Evolutionary conservation across 1,284 basidiomycete genomes (phyloP).

Genomic region (Tausonia pullulans): DNA sequence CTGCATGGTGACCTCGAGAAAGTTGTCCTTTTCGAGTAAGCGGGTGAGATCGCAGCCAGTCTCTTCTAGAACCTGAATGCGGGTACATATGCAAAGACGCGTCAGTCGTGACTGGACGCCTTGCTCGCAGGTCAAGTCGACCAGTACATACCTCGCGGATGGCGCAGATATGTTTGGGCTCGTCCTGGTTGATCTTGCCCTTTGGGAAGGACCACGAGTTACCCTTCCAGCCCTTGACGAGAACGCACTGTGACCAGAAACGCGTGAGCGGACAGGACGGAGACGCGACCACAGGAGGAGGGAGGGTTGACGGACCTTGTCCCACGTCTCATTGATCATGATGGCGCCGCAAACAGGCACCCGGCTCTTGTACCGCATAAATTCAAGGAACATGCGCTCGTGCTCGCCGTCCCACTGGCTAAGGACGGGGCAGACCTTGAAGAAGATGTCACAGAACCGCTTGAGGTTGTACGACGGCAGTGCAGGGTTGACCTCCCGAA

Average conservation of each 20-base stretch:
- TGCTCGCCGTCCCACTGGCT: slow-evolving; percentile 68
- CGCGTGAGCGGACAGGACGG: background rate
- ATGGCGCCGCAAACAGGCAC: slow-evolving; percentile 99
- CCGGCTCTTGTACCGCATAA: slow-evolving; percentile 91
- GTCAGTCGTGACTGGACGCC: background rate
- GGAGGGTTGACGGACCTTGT: slow-evolving; percentile 53
- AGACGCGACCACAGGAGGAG: background rate
- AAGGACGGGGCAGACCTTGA: slow-evolving; percentile 67
- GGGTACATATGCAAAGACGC: background rate
- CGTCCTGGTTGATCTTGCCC: slow-evolving; percentile 95
- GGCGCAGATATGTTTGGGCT: slow-evolving; percentile 71
- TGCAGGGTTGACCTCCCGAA: slow-evolving; percentile 76
- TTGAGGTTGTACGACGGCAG: slow-evolving; percentile 81
- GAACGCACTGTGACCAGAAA: slow-evolving; percentile 51
- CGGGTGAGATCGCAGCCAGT: slow-evolving; percentile 77
- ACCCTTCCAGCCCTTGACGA: slow-evolving; percentile 96
- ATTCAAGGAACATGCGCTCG: slow-evolving; percentile 65
- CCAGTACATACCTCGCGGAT: slow-evolving; percentile 62
- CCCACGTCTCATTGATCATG: slow-evolving; percentile 79
- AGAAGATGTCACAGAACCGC: slow-evolving; percentile 88
- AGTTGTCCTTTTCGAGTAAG: slow-evolving; percentile 56
- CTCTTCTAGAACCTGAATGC: slow-evolving; percentile 74
- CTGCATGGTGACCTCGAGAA: slow-evolving; percentile 76
- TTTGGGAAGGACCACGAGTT: slow-evolving; percentile 97
- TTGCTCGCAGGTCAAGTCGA: background rate